Percentiles rank a stretch among this genome's conserved stretches.
Conservation (phyloP, 139 green algal genomes). For the Microglena sp. region DNA sequence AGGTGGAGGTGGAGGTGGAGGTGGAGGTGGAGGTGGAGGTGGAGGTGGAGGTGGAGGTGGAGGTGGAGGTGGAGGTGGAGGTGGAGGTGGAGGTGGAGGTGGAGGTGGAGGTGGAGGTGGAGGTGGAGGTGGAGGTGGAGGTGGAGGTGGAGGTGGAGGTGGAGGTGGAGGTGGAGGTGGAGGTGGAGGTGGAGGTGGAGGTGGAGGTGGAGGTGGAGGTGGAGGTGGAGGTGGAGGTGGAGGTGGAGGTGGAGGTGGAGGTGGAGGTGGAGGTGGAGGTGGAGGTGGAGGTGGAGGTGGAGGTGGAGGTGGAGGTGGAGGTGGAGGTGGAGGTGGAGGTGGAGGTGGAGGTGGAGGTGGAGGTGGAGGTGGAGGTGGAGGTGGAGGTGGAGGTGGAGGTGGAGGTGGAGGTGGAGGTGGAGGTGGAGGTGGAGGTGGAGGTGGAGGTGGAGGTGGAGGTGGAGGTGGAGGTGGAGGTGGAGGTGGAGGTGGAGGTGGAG, state of each 20-base stretch:
- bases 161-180: slow-evolving; percentile 1
- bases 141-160: slow-evolving; percentile 1
- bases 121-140: slow-evolving; percentile 1
- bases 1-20: not conserved
- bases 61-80: slow-evolving; percentile 1
- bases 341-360: too few relatives aligned
- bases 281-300: not conserved
- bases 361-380: too few relatives aligned
- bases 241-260: not conserved
- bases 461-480: too few relatives aligned
- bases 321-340: too few relatives aligned
- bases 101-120: slow-evolving; percentile 1
- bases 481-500: too few relatives aligned
- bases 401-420: too few relatives aligned
- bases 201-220: not conserved
- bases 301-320: not conserved
- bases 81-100: slow-evolving; percentile 1
- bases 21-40: not conserved
- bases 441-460: too few relatives aligned
- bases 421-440: too few relatives aligned
- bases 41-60: not conserved
- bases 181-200: not conserved
- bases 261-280: not conserved
- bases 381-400: too few relatives aligned
- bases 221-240: not conserved